Percentiles rank a stretch among this genome's conserved stretches.
Evolutionary conservation across 2,329 filamentous ascomycete species (phyloP).

Genomic region (Colletotrichum ledebouriae): DNA sequence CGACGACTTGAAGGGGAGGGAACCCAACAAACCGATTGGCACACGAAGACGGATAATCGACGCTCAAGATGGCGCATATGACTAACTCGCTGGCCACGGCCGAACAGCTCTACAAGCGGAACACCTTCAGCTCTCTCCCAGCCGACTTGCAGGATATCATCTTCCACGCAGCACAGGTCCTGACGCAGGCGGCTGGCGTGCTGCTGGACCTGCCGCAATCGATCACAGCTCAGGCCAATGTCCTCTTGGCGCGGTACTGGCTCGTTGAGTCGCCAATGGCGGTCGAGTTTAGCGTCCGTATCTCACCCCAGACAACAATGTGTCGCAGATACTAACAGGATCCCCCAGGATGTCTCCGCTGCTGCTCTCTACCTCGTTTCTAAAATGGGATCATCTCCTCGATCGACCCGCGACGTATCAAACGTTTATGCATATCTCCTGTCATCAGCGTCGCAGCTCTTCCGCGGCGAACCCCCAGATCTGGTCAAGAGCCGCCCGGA

Average conservation of each 20-base stretch:
- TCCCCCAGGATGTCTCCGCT: conserved; percentile 81
- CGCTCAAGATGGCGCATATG: conserved; percentile 40
- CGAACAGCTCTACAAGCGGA: conserved; percentile 74
- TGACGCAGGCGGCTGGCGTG: conserved; percentile 84
- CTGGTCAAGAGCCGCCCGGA: conserved; percentile 52
- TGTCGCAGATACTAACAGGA: not conserved
- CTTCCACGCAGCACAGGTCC: conserved; percentile 77
- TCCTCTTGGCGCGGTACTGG: conserved; percentile 87
- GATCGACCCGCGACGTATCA: conserved; percentile 82
- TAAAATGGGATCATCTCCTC: conserved; percentile 84
- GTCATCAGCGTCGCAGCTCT: conserved; percentile 70
- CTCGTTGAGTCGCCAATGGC: conserved; percentile 68
- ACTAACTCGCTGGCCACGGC: conserved; percentile 79
- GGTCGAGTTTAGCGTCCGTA: conserved; percentile 68
- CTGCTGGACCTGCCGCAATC: conserved; percentile 88
- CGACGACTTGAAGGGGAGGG: not conserved
- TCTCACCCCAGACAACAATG: not conserved
- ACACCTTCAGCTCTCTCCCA: conserved; percentile 71
- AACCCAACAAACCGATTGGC: not conserved
- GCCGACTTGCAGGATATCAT: conserved; percentile 78
- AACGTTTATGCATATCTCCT: conserved; percentile 88
- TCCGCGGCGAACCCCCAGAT: conserved; percentile 54
- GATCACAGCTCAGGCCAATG: conserved; percentile 85
- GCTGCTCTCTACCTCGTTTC: conserved; percentile 84
- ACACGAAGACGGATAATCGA: not conserved